Evolutionary conservation across 305 asterid genomes (phyloP).

Genomic region (Fraxinus angustifolia): DNA sequence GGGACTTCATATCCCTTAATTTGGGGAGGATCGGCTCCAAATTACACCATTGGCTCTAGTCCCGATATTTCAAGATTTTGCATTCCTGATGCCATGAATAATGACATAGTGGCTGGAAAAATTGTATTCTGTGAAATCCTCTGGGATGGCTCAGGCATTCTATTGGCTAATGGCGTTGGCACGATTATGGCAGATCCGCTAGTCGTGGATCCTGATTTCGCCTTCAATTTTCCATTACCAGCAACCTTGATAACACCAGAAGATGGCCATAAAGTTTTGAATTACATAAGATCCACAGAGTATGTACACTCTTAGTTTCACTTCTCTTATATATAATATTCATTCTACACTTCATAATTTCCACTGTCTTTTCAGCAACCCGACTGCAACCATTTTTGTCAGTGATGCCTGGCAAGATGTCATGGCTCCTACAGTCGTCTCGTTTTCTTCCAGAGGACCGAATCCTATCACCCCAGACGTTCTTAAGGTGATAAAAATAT

Average conservation of each 20-base stretch:
- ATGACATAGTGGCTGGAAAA: conserved; percentile 37
- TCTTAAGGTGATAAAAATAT: conserved; percentile 40
- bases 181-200: conserved; percentile 34
- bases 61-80: conserved; percentile 31
- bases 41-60: conserved; percentile 39
- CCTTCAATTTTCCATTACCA: conserved; percentile 53
- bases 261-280: conserved; percentile 36
- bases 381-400: conserved; percentile 42
- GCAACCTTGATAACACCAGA: conserved; percentile 34
- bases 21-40: conserved; percentile 58
- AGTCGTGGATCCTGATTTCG: conserved; percentile 30
- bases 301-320: conserved; percentile 10
- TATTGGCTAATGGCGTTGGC: conserved; percentile 37
- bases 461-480: conserved; percentile 45
- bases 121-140: conserved; percentile 47
- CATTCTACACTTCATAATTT: neutral
- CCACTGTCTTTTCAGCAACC: conserved; percentile 28
- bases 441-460: conserved; percentile 63
- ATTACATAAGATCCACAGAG: conserved; percentile 44
- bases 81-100: conserved; percentile 26
- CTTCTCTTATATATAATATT: neutral
- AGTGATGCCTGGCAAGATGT: conserved; percentile 40
- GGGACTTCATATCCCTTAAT: conserved; percentile 1
- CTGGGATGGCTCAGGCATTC: conserved; percentile 40
- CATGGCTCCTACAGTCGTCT: conserved; percentile 50